A percentile compares a stretch with the other conserved stretches of the same genome.
Conservation (phyloP, 768 basidiomycete species). For the Naematelia aurantialba region DNA sequence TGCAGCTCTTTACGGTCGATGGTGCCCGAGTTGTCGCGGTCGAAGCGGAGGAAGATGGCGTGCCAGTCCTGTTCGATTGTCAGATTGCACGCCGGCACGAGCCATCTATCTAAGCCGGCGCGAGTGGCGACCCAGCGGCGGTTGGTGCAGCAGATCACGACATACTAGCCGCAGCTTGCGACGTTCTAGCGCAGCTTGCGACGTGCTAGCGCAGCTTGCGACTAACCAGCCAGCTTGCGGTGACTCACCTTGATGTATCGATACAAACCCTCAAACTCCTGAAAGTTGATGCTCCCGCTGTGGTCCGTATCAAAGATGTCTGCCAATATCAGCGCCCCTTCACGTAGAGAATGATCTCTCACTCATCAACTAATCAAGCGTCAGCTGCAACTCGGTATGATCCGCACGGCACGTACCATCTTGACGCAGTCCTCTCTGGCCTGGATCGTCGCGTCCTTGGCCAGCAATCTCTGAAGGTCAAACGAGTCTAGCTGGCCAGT, state of each 20-base stretch:
- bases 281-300: slow-evolving; percentile 47
- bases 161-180: no score
- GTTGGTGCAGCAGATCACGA: no score
- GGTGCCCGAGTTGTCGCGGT: slow-evolving; percentile 46
- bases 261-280: slow-evolving; percentile 49
- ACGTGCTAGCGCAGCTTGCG: no score
- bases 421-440: slow-evolving; percentile 51
- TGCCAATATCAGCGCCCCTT: slow-evolving; percentile 4
- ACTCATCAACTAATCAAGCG: slow-evolving; percentile 34
- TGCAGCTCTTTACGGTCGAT: slow-evolving; percentile 50
- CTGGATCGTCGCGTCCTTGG: slow-evolving; percentile 47
- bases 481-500: slow-evolving; percentile 44
- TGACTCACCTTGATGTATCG: slow-evolving; percentile 46
- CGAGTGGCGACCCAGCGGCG: no score
- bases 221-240: background rate
- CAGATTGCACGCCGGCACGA: no score
- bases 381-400: slow-evolving; percentile 5
- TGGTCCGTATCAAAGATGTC: slow-evolving; percentile 50
- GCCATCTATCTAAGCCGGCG: no score
- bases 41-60: slow-evolving; percentile 50
- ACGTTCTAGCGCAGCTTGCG: no score
- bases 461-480: slow-evolving; percentile 44
- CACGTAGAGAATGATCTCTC: background rate
- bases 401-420: slow-evolving; percentile 39
- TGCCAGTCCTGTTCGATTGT: slow-evolving; percentile 46